A percentile compares a stretch with the other conserved stretches of the same genome.
These are phyloP conservation scores for Clarkia xantiana DNA, from an alignment of 345 rosid genomes.

Conservation along the genomic window DNA sequence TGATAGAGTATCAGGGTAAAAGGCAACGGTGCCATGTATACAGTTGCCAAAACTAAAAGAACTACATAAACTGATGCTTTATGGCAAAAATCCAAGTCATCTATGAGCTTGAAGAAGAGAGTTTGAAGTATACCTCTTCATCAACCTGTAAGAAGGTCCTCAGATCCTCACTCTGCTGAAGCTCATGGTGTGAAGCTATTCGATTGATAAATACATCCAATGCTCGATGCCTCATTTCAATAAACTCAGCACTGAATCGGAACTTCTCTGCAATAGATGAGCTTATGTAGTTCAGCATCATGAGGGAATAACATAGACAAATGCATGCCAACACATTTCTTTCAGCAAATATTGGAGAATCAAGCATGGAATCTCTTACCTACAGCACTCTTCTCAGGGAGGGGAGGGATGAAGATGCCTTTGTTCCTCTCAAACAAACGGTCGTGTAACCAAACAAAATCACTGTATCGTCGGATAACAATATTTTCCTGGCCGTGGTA, in stretches of 20 bases:
- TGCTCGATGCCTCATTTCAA: slow-evolving; percentile 89
- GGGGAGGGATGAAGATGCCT: slow-evolving; percentile 87
- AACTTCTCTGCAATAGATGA: slow-evolving; percentile 62
- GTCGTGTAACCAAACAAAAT: slow-evolving; percentile 88
- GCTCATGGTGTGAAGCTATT: slow-evolving; percentile 75
- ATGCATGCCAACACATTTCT: too few species aligned
- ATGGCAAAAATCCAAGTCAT: too few species aligned
- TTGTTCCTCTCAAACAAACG: slow-evolving; percentile 79
- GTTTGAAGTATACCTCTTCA: slow-evolving; percentile 51
- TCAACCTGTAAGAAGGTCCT: slow-evolving; percentile 93
- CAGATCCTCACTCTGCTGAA: slow-evolving; percentile 85
- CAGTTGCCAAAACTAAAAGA: too few species aligned
- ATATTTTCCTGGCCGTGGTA: slow-evolving; percentile 92
- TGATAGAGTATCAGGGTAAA: neutral
- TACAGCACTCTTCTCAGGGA: slow-evolving; percentile 97
- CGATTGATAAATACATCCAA: slow-evolving; percentile 80
- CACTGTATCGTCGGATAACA: slow-evolving; percentile 88
- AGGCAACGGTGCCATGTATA: neutral
- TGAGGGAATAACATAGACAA: too few species aligned
- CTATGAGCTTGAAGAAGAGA: too few species aligned
- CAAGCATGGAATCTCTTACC: slow-evolving; percentile 28
- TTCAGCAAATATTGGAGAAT: neutral
- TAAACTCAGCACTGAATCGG: slow-evolving; percentile 94
- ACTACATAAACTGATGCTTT: too few species aligned
- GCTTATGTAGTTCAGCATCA: too few species aligned